Evolutionary conservation across 768 basidiomycete species (phyloP).

Genomic region (Paxillus involutus): DNA sequence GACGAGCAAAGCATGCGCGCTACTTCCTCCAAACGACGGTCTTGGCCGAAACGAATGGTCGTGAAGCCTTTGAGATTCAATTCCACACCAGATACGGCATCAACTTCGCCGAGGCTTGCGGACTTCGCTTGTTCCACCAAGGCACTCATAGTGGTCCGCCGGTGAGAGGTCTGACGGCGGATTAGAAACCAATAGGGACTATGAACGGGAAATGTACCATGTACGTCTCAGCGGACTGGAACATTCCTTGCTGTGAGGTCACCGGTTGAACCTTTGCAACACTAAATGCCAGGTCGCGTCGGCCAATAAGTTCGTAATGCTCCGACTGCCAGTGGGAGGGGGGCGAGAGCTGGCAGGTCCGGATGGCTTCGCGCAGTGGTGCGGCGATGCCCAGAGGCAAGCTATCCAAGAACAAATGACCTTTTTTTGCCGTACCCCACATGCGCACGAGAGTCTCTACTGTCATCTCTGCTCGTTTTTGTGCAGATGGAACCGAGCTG

Average conservation of each 20-base stretch:
- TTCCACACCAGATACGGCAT: constrained; percentile 68
- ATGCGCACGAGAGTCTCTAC: constrained; percentile 53
- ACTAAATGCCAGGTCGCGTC: constrained; percentile 32
- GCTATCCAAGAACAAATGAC: constrained; percentile 47
- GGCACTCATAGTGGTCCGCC: constrained; percentile 50
- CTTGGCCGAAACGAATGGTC: constrained; percentile 85
- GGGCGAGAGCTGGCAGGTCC: constrained; percentile 80
- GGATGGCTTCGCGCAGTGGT: constrained; percentile 82
- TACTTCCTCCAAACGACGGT: constrained; percentile 88
- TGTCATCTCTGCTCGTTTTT: constrained; percentile 68
- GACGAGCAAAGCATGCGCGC: constrained; percentile 89
- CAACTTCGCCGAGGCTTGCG: constrained; percentile 54
- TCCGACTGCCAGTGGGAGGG: constrained; percentile 66
- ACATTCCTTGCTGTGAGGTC: constrained; percentile 26
- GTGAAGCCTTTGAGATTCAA: constrained; percentile 72
- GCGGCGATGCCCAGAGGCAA: constrained; percentile 71
- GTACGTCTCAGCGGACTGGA: constrained; percentile 32
- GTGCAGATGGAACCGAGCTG: constrained; percentile 44
- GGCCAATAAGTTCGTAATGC: constrained; percentile 33
- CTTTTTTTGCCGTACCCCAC: constrained; percentile 38
- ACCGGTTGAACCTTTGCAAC: constrained; percentile 31
- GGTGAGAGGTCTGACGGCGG: constrained; percentile 44
- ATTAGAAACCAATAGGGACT: constrained; percentile 9
- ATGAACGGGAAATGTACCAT: constrained; percentile 18
- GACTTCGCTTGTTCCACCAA: constrained; percentile 51